Base-by-base conservation (phyloP, 2,329 filamentous ascomycete genomes). In the Neofusicoccum laricinum region DNA sequence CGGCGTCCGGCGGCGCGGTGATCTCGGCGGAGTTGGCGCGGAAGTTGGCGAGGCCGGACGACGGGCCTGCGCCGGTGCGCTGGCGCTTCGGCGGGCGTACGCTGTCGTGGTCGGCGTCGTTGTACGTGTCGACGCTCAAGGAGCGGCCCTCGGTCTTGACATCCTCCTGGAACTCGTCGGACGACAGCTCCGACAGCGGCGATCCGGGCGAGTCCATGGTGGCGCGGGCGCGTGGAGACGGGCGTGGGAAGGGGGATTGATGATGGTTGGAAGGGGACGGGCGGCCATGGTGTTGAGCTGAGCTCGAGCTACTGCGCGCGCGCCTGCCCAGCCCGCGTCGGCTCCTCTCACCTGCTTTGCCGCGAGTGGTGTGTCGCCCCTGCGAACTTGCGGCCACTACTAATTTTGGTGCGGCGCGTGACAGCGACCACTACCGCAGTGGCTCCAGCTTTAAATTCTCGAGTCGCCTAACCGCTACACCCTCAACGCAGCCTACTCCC, bases 161-260 rank as follows among this genome's bases (percentile, higher is more conserved):
- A 69, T 84, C 85, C 69, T 87, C 86, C 73, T 82, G 81, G 73
- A 88, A 85, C 66, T 86, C 84, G 69, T 88, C 87, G 51, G 85
- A 87, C 67, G 83, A 85, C 67, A 88, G 84, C 66, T 86, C 86
- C 58, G 87, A 90, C 69, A 90, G 84, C 43, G 86, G 85, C 38
- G 87, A 89, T 61, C 80, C 84, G 12, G 86, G 85, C 11, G 85
- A 87, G n/a, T 78, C 76, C 73, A 73, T 87, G 67, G 64, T 66
- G 21, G 61, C 40, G 46, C 25, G 41, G 19, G 58, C 5, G 30
- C 61, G 43, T 41, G 36, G 49, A 17, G 15, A 19, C 41, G 61
- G 41, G 45, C 21, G 63, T 17, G 15, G 50, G 53, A 51, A 45
- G 50, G 48, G 30, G 17, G 48, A n/a, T 50, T 58, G 63, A 12